Evolutionary conservation across 2,329 filamentous ascomycete species (phyloP), one percentile per base, ranked within the genome.

Genomic region (Madurella mycetomatis): DNA sequence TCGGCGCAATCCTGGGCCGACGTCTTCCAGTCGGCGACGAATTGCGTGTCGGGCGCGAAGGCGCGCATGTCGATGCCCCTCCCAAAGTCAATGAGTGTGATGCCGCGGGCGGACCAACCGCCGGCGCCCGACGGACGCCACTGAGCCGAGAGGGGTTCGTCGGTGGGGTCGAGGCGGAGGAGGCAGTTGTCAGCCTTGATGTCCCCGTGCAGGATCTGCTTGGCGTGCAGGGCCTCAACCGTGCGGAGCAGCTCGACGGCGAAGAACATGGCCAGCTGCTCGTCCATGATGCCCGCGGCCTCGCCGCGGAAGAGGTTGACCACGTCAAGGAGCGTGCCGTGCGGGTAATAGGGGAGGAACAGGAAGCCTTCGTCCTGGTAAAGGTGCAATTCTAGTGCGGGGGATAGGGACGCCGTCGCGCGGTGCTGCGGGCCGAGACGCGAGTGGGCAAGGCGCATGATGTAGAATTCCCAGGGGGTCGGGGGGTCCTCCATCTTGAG

Each of bases 181-280:
- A 99, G 83, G 63, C 95, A 92, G 68, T 99, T 99, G 72, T 99
- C 94, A 1, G 88, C 85, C 73, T 99, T 99, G 62, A 99, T 79
- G 66, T 99, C 94, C 40, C 94, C 94, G 67, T 99, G 94, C 44
- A 97, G 76, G 54, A 99, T 78, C 2, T 84, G 81, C 62, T 87
- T 87, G 3, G 82, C 69, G 70, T 99, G 94, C 18, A 99, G 78
- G 0, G 87, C 86, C 73, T 97, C 94, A 3, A 96, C 81, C 0
- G 90, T 95, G 47, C 94, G 88, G 63, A 99, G 80, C 7, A 99
- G 80, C 71, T 99, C 94, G 57, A 97, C 79, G 8, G 89, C 81
- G 73, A 97, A 95, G 76, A 96, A 97, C 90, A 97, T 96, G 63
- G 88, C 90, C 2, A 97, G 77, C 46, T 81, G 79, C 71, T 99